Evolutionary conservation across 225 moss, liverwort and hornwort genomes (phyloP).

Genomic region (Polytrichum formosum): DNA sequence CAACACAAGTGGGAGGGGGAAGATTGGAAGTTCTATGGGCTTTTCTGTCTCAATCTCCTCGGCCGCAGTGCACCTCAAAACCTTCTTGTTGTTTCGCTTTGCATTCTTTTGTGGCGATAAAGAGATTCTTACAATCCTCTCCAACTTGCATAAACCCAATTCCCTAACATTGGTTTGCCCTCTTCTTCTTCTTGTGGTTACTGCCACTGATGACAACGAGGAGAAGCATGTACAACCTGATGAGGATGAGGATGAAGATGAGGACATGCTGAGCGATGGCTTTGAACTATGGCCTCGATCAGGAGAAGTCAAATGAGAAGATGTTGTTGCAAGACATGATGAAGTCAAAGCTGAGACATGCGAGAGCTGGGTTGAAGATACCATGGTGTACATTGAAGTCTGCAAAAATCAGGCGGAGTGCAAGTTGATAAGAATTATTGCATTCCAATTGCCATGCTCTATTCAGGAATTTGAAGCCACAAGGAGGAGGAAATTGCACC

Average conservation of each 20-base stretch:
- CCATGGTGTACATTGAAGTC: constrained; percentile 52
- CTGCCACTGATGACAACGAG: no score
- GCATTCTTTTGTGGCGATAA: constrained; percentile 11
- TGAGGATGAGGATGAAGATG: no score
- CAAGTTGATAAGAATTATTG: not conserved
- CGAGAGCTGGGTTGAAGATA: constrained; percentile 35
- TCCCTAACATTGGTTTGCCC: not conserved
- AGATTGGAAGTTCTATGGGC: constrained; percentile 83
- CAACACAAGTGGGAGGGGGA: constrained; percentile 88
- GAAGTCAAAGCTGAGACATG: constrained; percentile 16
- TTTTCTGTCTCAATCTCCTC: constrained; percentile 61
- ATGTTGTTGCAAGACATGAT: constrained; percentile 20
- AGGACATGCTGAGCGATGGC: no score
- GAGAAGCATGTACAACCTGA: not conserved
- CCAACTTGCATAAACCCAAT: not conserved
- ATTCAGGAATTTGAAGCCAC: no score
- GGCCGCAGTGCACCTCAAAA: constrained; percentile 31
- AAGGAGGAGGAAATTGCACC: no score
- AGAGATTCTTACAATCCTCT: constrained; percentile 6
- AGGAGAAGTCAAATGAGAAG: constrained; percentile 12
- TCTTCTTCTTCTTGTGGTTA: no score
- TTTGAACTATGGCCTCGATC: not conserved
- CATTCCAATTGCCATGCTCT: no score
- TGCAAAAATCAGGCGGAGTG: constrained; percentile 11
- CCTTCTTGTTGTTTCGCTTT: constrained; percentile 9